Base-by-base conservation (phyloP, 2,329 filamentous ascomycete genomes). In the Claviceps sp. region DNA sequence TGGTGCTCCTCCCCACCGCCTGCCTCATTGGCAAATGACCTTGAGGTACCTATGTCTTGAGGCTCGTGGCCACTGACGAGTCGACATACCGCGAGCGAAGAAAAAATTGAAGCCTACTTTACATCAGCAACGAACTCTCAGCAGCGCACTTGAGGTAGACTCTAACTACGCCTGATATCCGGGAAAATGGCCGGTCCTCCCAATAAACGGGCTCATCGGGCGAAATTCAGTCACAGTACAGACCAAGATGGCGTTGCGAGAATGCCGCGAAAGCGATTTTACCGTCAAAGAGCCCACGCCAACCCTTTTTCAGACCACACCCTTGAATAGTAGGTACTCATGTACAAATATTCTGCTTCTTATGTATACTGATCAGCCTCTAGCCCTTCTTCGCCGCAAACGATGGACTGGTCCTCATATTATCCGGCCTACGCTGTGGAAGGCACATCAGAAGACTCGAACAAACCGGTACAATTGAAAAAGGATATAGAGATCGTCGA, bases 281-380 rank as follows among this genome's bases (percentile, higher is more conserved):
- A 95, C 68, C 82, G 93, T 52, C 93, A 98, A 70, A 81, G 93
- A 67, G 93, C 93, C 40, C 93, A 98, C 71, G 93, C 93, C 56
- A 98, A 98, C 72, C 90, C 91, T 6, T 98, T 98, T 71, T 96
- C 91, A 2, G 93, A 98, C 63, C 93, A 98, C 72, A 74, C 80
- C 53, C 74, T 98, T 65, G 76, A 78, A 62, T 98, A 98, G 93
- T 95, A 78, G 54, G 58, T 54, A 38, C n/a, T 43, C 18, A 4
- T 22, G 20, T 7, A 16, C 24, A 41, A 30, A 16, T 22, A 13
- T 51, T 30, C 24, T 34, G 42, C 43, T 47, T 60, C 37, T 57
- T 47, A 37, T 14, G 11, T 20, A 22, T 41, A 13, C 16, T 18
- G 24, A 51, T 20, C 4, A 26, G 20, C 8, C 18, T 30, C n/a